Base-by-base conservation (phyloP, 2,329 filamentous ascomycete genomes). In the Fusarium sp. region DNA sequence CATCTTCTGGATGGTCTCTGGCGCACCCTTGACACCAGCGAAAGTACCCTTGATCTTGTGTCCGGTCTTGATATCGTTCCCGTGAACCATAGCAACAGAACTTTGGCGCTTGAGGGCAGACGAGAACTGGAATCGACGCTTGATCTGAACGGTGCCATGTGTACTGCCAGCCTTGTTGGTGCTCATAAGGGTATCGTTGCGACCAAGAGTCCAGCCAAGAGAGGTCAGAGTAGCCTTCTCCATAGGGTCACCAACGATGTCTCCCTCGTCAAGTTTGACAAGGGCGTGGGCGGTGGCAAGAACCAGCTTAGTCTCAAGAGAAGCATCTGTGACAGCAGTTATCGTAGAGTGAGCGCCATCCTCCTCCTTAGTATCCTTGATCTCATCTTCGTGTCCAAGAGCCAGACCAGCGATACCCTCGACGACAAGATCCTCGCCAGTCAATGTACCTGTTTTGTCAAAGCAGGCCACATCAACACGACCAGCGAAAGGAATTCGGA, bases 161-260 rank as follows among this genome's bases (percentile, higher is more conserved):
- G 79, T 79, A 55, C 72, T 77, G 39, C 78, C 78, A 51, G 79
- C 78, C 75, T 82, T 83, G 68, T 75, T 76, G 25, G 88, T 86
- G 81, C 90, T 92, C 33, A 90, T 90, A 21, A 99, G 88, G 37
- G 89, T 91, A 78, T 99, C 95, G 74, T 97, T 96, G 78, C 90
- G 92, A 52, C 95, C 95, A n/a, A 99, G 88, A 63, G 88, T 91
- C 96, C 96, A 99, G 60, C 95, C 95, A 16, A 99, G 90, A 62
- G 95, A 94, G 54, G 88, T 86, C 33, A 99, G 86, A 4, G 96
- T 98, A 48, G 96, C 96, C 83, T 98, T 98, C 80, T 99, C 96
- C 96, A 99, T 99, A 5, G 96, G 96, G 79, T 99, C 96, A 78
- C 96, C 96, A 48, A 99, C 96, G 75, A 98, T 92, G 18, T 99